Percentiles rank a stretch among this genome's conserved stretches.
phyloP scores from a whole-genome alignment of 768 basidiomycete genomes.

The Plicaturopsis crispa region DNA sequence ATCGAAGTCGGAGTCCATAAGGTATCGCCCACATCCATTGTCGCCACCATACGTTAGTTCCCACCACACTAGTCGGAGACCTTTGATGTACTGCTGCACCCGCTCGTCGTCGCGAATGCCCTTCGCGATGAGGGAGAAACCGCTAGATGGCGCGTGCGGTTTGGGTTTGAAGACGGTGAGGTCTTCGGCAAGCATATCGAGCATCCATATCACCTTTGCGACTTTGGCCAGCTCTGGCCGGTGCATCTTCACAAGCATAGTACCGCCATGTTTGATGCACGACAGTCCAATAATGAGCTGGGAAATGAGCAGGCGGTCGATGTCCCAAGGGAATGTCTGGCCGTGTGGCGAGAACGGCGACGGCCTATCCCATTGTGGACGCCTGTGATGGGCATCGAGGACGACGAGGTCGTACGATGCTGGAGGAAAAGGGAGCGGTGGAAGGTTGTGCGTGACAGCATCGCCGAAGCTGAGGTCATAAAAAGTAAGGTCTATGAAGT shows the following conservation, averaged over 20 bases:
- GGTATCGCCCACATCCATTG: slow-evolving; percentile 9
- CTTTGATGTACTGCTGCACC: slow-evolving; percentile 7
- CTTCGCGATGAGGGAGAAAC: slow-evolving; percentile 23
- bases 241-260: slow-evolving; percentile 23
- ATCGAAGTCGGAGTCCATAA: slow-evolving; percentile 17
- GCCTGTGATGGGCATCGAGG: slow-evolving; percentile 25
- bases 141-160: slow-evolving; percentile 20
- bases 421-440: neutral
- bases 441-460: neutral
- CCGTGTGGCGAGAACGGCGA: too few species aligned
- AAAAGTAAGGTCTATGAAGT: slow-evolving; percentile 16
- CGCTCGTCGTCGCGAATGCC: slow-evolving; percentile 14
- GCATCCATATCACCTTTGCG: slow-evolving; percentile 20
- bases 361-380: slow-evolving; percentile 9
- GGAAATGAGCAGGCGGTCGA: slow-evolving; percentile 19
- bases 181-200: slow-evolving; percentile 19
- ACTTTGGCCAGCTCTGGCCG: slow-evolving; percentile 19
- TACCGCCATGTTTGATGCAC: slow-evolving; percentile 16
- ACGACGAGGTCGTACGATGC: slow-evolving; percentile 21
- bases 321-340: slow-evolving; percentile 7
- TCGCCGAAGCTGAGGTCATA: slow-evolving; percentile 11
- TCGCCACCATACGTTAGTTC: slow-evolving; percentile 15
- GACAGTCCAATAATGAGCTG: slow-evolving; percentile 23
- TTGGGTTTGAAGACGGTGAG: slow-evolving; percentile 21
- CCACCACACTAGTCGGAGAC: slow-evolving; percentile 19